Evolutionary conservation across 73 alveolate genomes (phyloP).

Genomic region (Tetrahymena elliotti): DNA sequence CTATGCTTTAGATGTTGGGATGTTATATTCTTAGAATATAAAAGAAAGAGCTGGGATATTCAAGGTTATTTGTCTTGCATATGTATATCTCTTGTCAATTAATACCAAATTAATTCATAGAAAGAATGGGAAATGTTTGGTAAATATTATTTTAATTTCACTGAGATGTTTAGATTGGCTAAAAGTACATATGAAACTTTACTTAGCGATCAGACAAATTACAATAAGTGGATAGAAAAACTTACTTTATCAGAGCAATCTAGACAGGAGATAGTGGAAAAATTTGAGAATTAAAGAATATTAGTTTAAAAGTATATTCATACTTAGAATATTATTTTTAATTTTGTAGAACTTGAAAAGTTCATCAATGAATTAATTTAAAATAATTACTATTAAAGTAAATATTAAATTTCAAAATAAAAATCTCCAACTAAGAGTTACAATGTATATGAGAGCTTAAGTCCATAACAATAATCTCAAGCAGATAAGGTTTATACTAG

Average conservation of each 20-base stretch:
- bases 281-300: background rate
- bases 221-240: background rate
- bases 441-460: background rate
- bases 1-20: background rate
- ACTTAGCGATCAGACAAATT: background rate
- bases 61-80: background rate
- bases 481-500: background rate
- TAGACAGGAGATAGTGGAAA: background rate
- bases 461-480: background rate
- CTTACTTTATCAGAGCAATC: background rate
- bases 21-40: background rate
- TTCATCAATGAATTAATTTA: background rate
- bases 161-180: background rate
- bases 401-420: background rate
- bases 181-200: background rate
- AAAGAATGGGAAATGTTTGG: background rate
- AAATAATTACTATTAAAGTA: background rate
- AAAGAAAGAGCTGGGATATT: background rate
- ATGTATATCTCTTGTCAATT: background rate
- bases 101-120: background rate
- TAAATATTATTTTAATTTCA: background rate
- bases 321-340: background rate
- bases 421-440: background rate
- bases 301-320: background rate
- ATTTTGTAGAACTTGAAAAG: background rate